Evolutionary conservation across 331 rosid genomes (phyloP).

Genomic region (Prunus yedoensis): DNA sequence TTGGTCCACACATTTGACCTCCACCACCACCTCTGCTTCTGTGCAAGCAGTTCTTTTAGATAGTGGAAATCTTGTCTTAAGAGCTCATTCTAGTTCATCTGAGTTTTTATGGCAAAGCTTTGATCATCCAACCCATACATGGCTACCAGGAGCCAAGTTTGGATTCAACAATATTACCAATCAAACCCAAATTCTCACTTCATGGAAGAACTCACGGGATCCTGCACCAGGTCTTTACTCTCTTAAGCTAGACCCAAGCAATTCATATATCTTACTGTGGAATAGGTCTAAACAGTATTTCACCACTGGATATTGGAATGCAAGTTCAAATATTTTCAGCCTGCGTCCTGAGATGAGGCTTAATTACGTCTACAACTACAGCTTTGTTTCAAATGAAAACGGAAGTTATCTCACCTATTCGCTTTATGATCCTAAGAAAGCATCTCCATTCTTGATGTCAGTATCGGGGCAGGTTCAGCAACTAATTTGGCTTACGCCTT

Average conservation of each 20-base stretch:
- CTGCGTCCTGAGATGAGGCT: slow-evolving; percentile 43
- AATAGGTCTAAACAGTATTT: slow-evolving; percentile 40
- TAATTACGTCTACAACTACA: slow-evolving; percentile 28
- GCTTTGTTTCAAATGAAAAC: slow-evolving; percentile 33
- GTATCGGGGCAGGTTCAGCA: slow-evolving; percentile 51
- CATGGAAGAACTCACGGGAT: slow-evolving; percentile 54
- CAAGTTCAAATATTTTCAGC: slow-evolving; percentile 21
- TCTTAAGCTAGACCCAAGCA: slow-evolving; percentile 31
- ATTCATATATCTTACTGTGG: slow-evolving; percentile 32
- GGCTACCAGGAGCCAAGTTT: no score
- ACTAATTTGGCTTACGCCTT: slow-evolving; percentile 10
- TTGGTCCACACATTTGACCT: slow-evolving; percentile 27
- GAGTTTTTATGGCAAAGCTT: not conserved
- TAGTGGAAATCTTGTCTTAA: slow-evolving; percentile 30
- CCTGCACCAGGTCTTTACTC: slow-evolving; percentile 60
- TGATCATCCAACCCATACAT: not conserved
- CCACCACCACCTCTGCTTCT: not conserved
- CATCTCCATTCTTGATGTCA: slow-evolving; percentile 32
- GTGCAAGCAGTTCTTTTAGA: slow-evolving; percentile 23
- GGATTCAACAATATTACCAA: no score
- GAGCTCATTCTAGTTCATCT: not conserved
- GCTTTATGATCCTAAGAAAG: slow-evolving; percentile 5
- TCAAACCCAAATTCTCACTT: slow-evolving; percentile 18
- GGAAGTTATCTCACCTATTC: slow-evolving; percentile 53
- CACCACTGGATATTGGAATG: slow-evolving; percentile 61